Evolutionary conservation across 768 basidiomycete species (phyloP).

Genomic region (Dentipellis sp.): DNA sequence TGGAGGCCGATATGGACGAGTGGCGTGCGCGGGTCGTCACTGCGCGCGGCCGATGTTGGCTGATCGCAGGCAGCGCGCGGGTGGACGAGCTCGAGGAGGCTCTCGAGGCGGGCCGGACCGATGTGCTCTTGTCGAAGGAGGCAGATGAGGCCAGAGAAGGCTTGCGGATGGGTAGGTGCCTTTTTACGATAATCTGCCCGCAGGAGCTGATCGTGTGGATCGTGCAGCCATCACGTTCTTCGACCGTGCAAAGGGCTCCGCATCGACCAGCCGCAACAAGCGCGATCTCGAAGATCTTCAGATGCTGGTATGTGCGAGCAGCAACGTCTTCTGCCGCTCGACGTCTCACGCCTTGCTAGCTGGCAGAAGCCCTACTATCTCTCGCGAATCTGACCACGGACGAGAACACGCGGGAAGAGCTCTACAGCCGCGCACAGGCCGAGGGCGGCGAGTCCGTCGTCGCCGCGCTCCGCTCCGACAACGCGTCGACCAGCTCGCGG

Average conservation of each 20-base stretch:
- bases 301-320: conserved; percentile 11
- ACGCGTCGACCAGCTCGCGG: background rate
- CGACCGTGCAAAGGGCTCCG: conserved; percentile 21
- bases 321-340: background rate
- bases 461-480: conserved; percentile 16
- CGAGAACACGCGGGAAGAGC: conserved; percentile 35
- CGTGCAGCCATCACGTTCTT: conserved; percentile 23
- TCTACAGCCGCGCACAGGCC: conserved; percentile 40
- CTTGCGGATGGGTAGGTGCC: conserved; percentile 32
- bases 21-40: conserved; percentile 38
- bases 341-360: conserved; percentile 17
- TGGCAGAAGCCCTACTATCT: conserved; percentile 49
- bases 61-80: conserved; percentile 45
- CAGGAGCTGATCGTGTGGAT: conserved; percentile 13
- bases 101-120: conserved; percentile 34
- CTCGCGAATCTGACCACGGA: conserved; percentile 51
- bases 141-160: conserved; percentile 49
- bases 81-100: conserved; percentile 48
- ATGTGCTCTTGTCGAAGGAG: conserved; percentile 33
- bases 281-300: conserved; percentile 11
- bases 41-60: conserved; percentile 45
- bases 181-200: conserved; percentile 20
- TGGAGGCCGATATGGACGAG: conserved; percentile 45
- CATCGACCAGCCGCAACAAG: conserved; percentile 6
- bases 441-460: conserved; percentile 35